Base-by-base conservation (phyloP, 768 basidiomycete species). In the Trametes coccinea region DNA sequence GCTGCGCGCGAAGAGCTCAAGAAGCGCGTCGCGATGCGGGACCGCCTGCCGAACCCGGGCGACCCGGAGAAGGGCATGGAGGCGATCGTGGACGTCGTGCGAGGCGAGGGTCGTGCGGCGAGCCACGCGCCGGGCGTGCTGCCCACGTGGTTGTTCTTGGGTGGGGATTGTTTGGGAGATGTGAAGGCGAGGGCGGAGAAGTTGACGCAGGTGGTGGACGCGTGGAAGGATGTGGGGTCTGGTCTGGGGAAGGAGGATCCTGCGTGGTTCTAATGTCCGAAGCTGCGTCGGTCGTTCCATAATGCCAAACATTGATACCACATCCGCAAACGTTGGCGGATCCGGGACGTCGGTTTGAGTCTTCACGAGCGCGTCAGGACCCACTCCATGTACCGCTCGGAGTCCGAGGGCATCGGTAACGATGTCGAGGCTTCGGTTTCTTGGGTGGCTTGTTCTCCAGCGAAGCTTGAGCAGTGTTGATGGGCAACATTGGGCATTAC, bases 41-140 rank as follows among this genome's bases (percentile, higher is more conserved):
- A 57, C 37, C 22, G 45, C 30, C 53, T 48, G 44, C 59, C 60
- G 10, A 61, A 69, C 52, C 55, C 61, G 22, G 69, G 69, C 4
- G 73, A 74, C 56, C 72, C 72, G 27, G 59, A 11, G 31, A 70
- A 71, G 51, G 72, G 66, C 5, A 69, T 68, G 66, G 49, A 58
- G 13, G 68, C 62, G 4, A 58, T 74, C 29, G 65, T 69, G 16
- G 72, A 71, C 52, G 69, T 69, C 5, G 69, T 74, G 14, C 52
- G 61, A 5, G 72, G 70, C 5, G 69, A 74, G 60, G 70, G 71
- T 5, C 51, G 47, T 22, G 73, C 71, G 37, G 37, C 30, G 11
- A 71, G 69, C 13, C 61, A 62, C 52, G 17, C 17, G 39, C 7
- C 1, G 17, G 31, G 48, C 33, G 53, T 29, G 43, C 56, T 61